A percentile compares a stretch with the other conserved stretches of the same genome.
Conservation (phyloP, 495 filamentous ascomycete species). For the Polyplosphaeria fusca region DNA sequence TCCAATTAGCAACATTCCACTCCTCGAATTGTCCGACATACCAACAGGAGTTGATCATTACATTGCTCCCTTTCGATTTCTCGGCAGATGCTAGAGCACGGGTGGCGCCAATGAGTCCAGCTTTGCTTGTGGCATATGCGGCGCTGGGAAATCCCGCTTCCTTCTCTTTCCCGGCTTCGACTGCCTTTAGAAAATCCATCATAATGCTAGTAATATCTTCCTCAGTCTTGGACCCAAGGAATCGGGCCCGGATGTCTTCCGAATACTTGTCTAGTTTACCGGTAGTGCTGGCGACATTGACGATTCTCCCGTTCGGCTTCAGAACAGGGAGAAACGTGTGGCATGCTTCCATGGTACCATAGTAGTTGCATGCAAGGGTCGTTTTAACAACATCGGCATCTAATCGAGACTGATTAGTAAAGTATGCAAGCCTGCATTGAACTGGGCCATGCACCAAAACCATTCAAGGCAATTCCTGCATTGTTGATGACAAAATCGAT, state of each 20-base stretch:
- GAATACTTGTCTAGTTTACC: conserved; percentile 48
- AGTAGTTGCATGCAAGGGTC: conserved; percentile 50
- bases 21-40: too few species aligned
- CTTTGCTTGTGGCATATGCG: conserved; percentile 49
- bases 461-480: conserved; percentile 44
- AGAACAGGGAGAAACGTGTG: conserved; percentile 46
- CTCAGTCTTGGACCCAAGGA: conserved; percentile 40
- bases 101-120: conserved; percentile 47
- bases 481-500: conserved; percentile 53
- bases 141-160: conserved; percentile 46
- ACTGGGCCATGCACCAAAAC: conserved; percentile 39
- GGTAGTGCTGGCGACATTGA: conserved; percentile 47
- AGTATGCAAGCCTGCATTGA: too few species aligned
- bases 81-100: conserved; percentile 43
- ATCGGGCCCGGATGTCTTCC: conserved; percentile 34
- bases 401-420: too few species aligned
- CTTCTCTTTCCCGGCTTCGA: conserved; percentile 42
- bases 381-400: conserved; percentile 48
- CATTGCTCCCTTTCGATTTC: conserved; percentile 34
- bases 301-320: conserved; percentile 43
- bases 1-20: too few species aligned
- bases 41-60: conserved; percentile 51
- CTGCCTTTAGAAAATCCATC: conserved; percentile 44
- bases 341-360: conserved; percentile 46
- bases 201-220: conserved; percentile 45